These are phyloP conservation scores for Calocera cornea DNA, from an alignment of 768 basidiomycete species.

Conservation along the genomic window DNA sequence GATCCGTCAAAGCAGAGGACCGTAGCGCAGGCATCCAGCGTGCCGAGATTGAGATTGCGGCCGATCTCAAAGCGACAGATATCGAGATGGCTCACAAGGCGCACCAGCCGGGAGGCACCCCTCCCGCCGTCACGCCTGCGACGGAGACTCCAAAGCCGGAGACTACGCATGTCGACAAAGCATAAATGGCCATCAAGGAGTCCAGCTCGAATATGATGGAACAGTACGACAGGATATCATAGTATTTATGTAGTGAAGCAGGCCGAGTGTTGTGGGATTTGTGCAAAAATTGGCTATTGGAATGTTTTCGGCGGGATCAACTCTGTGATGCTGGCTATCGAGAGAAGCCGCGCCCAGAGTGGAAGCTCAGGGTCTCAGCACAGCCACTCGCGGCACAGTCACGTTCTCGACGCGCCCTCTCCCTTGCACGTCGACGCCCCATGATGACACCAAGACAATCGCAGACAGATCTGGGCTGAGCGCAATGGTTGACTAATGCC, in stretches of 20 bases:
- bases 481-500: background rate
- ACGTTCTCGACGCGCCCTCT: background rate
- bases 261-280: too few relatives aligned
- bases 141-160: background rate
- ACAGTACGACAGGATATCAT: background rate
- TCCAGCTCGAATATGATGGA: background rate
- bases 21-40: background rate
- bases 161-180: background rate
- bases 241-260: too few relatives aligned
- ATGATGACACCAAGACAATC: background rate
- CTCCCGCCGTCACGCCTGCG: background rate
- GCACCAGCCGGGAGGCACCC: background rate
- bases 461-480: background rate
- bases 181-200: background rate
- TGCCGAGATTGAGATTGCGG: background rate
- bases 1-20: conserved; percentile 1
- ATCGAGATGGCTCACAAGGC: background rate
- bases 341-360: background rate
- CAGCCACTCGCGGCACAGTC: background rate
- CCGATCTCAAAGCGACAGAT: background rate
- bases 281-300: too few relatives aligned
- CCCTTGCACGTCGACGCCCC: background rate
- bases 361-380: background rate
- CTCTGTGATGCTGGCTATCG: too few relatives aligned
- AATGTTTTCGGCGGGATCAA: too few relatives aligned